Conservation (phyloP, 169 alveolate genomes). For the Amoebophrya sp. region DNA sequence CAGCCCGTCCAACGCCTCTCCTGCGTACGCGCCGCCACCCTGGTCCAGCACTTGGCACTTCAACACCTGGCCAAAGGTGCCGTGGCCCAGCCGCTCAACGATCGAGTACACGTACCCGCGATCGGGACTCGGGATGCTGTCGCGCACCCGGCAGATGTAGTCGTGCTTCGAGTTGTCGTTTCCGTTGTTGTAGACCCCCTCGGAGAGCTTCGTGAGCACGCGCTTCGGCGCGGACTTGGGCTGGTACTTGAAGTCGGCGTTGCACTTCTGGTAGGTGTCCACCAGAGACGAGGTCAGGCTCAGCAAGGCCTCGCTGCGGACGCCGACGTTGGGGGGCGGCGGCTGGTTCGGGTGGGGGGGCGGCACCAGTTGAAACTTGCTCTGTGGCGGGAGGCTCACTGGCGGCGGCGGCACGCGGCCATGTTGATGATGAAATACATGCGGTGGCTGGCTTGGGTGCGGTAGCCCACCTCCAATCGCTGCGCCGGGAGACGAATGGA, state of each 20-base stretch:
- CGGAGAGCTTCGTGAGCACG: constrained; percentile 22
- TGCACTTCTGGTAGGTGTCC: constrained; percentile 26
- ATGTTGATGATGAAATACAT: too few species aligned
- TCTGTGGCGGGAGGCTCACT: too few species aligned
- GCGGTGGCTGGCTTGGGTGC: too few species aligned
- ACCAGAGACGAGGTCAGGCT: too few species aligned
- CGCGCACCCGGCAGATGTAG: constrained; percentile 30
- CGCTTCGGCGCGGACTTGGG: constrained; percentile 19
- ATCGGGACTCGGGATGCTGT: constrained; percentile 23
- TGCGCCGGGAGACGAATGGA: too few species aligned
- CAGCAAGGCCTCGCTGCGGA: too few species aligned
- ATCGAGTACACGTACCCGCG: constrained; percentile 36
- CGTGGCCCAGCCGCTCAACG: constrained; percentile 46
- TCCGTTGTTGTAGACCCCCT: constrained; percentile 17
- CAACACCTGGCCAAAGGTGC: constrained; percentile 55
- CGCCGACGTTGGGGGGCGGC: too few species aligned
- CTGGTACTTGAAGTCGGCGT: constrained; percentile 18
- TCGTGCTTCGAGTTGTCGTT: constrained; percentile 28
- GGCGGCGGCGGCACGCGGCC: too few species aligned
- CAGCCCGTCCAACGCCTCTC: neutral
- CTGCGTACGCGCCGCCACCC: neutral
- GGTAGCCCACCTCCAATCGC: too few species aligned
- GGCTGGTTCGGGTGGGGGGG: too few species aligned
- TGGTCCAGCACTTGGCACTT: constrained; percentile 15
- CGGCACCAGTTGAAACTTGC: too few species aligned